Evolutionary conservation across 2,329 filamentous ascomycete species (phyloP), one percentile per base, ranked within the genome.

Genomic region (Fusarium sulawesiense): DNA sequence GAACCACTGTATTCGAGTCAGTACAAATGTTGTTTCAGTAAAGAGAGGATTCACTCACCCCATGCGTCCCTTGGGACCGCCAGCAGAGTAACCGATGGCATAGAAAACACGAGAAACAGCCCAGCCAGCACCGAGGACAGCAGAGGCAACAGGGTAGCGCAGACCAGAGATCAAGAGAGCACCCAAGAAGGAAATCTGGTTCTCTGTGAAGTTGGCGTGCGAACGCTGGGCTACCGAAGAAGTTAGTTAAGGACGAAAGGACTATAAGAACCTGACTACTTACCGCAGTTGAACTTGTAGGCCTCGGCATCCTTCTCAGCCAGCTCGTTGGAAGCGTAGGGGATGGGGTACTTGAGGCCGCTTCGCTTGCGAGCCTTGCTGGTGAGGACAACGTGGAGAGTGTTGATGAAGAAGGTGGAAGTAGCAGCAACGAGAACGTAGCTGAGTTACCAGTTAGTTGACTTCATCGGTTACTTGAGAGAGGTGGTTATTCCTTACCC

Each of bases 131-230:
- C 88, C 88, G 29, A 88, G 73, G 12, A 72, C 74, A 20, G 86
- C 85, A 30, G 85, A 81, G 21, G 80, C 77, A 8, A 83, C 60
- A 4, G 89, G 90, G 76, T 82, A 89, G 40, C 78, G 77, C 25
- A 90, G 75, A 32, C 89, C 89, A 12, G 86, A 79, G 71, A 91
- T 82, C 64, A 89, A 77, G 13, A 90, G 79, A 25, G 83, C 79
- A 23, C 80, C 82, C 13, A 91, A 74, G 75, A 87, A 82, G 6
- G 87, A 81, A 11, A 84, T 80, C 37, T 87, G 81, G 79, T 88
- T 89, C 82, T 92, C 90, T 69, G 83, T 83, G 80, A 84, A 91
- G 82, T 91, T 91, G 72, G 82, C 79, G 76, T 92, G 89, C 12
- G 88, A 85, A 49, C 87, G 86, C 75, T 90, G 88, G 55, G 86